These are phyloP conservation scores for Fallopia convolvulus DNA, from an alignment of 148 eudicot species.

Conservation along the genomic window DNA sequence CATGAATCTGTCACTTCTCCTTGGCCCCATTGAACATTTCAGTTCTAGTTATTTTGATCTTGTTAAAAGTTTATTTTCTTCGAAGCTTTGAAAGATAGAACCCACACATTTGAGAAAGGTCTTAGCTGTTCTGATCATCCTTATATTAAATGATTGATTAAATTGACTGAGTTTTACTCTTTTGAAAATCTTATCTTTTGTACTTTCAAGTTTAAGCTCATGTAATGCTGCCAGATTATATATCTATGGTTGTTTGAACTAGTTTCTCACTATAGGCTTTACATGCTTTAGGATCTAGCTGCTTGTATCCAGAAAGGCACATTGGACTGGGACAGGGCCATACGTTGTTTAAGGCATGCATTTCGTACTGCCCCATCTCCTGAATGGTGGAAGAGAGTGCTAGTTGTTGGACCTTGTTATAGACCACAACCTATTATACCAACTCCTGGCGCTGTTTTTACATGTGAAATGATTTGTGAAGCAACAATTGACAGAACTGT, in stretches of 20 bases:
- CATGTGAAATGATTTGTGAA: conserved; percentile 92
- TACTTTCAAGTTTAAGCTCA: neutral
- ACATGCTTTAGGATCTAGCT: conserved; percentile 67
- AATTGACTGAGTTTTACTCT: neutral
- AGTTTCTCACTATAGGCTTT: neutral
- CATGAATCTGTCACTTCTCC: neutral
- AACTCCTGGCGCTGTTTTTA: conserved; percentile 90
- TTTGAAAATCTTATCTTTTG: neutral
- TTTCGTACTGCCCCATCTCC: conserved; percentile 90
- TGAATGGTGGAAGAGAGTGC: conserved; percentile 98
- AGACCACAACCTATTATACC: conserved; percentile 47
- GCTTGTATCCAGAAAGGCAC: conserved; percentile 80
- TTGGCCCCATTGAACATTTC: neutral
- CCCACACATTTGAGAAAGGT: neutral
- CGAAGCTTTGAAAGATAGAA: neutral
- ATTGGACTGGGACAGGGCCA: conserved; percentile 97
- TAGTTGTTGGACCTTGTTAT: conserved; percentile 78
- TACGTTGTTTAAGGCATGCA: conserved; percentile 91
- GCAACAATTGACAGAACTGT: conserved; percentile 86
- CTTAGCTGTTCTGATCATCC: neutral
- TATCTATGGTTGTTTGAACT: neutral
- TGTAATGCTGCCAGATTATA: neutral
- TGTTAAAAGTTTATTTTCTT: neutral
- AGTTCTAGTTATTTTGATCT: neutral
- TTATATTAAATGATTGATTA: neutral